Evolutionary conservation across 2,329 filamentous ascomycete genomes (phyloP), one percentile per base, ranked within the genome.

Genomic region (Paraphaeosphaeria minitans): DNA sequence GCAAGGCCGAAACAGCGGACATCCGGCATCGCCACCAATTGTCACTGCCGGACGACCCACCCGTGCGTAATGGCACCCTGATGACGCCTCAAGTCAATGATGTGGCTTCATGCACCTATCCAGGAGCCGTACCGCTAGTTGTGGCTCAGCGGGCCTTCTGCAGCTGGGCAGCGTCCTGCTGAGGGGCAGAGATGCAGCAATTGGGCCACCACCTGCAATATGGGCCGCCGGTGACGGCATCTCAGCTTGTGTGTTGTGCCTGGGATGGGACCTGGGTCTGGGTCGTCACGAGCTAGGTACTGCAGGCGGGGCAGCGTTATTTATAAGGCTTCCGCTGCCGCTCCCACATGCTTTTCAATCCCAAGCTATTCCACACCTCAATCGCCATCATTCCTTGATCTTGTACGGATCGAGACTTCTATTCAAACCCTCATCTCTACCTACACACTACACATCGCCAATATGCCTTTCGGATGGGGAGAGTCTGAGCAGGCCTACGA

Each of bases 401-500:
- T 8, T n/a, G 4, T 8, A 27, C 21, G 21, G 33, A 10, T 19
- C n/a, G 37, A 29, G 27, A 14, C 19, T 37, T n/a, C 24, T 19
- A 16, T 39, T 19, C 53, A 16, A 27, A 50, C 51, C 21, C 39
- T 14, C 14, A 43, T 0, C 27, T 43, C 27, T 37, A 37, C 19
- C 43, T 49, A 19, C 21, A 33, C 33, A n/a, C 14, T 19, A 35
- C 21, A 49, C 19, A 65, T 53, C 50, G 22, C 55, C 68, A 80
- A 55, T 49, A 81, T 81, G 79, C 70, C 70, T 69, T 81, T 80
- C 74, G 77, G 77, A 63, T 81, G 75, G 74, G 78, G 80, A 66
- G 80, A 85, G 61, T 81, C 80, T 61, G 79, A 83, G 60, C 74
- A 84, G 50, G 77, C 81, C 65, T 85, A 87, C 78, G 71, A 83